Base-by-base conservation (phyloP, 2,329 filamentous ascomycete species). In the Sphaerostilbella broomeana region DNA sequence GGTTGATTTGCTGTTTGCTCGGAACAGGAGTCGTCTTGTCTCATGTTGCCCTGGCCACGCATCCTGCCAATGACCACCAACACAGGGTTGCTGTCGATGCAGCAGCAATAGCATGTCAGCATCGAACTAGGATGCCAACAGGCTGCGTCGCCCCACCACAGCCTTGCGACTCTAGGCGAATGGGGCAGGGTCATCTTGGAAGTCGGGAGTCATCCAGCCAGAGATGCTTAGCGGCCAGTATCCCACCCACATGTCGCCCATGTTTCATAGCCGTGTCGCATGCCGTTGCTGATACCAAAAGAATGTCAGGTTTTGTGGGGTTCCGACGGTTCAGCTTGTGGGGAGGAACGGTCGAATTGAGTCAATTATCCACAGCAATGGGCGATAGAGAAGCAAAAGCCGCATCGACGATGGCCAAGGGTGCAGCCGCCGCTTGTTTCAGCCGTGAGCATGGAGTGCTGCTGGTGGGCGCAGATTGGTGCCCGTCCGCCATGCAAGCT, bases 231-330 rank as follows among this genome's bases (percentile, higher is more conserved):
- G 25, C 22, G 40, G 39, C 43, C 37, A 35, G 43, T 18, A 26
- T 31, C 37, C 39, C 37, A 29, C 30, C 36, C 33, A 38, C 41
- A 25, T 38, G 30, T 27, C n/a, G n/a, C n/a, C 35, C 42, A 39
- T 36, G 40, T 45, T 45, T 42, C 43, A 45, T 43, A 10, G 17
- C 20, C 30, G 42, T 42, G 40, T 44, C 39, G 39, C n/a, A 44
- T 25, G 19, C n/a, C 27, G 10, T 20, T 13, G 35, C 29, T 25
- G 35, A 37, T 38, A 35, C 40, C 35, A 26, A 35, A 17, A 28
- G 17, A 30, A 30, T 32, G 12, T 22, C 20, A 29, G 19, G n/a
- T 21, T 7, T 6, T 15, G 36, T 22, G 36, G 41, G 30, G 41
- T 40, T 32, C 20, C n/a, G 17, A 26, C 24, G 37, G 29, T 25